Base-by-base conservation (phyloP, 768 basidiomycete species). In the Tephrocybe sp. region DNA sequence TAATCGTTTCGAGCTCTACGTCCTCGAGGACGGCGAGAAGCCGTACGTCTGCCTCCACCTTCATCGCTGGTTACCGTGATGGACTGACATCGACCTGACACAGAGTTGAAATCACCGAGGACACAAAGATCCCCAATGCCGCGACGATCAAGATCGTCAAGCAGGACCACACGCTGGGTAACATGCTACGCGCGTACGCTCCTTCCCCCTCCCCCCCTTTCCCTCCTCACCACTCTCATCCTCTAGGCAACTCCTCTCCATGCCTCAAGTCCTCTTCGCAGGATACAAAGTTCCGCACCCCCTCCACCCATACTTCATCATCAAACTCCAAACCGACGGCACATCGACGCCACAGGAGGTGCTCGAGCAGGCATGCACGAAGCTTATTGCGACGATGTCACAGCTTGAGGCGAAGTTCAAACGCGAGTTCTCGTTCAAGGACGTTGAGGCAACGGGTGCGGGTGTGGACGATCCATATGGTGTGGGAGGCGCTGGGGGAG, bases 231-330 rank as follows among this genome's bases (percentile, higher is more conserved):
- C n/a, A 12, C 24, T 42, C 37, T 34, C 40, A 55, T 40, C 33
- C 40, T 24, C 38, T 65, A 97, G 95, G 3, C 93, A 99, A 79
- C 86, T 98, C 24, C 85, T 98, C 28, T 71, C 85, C 7, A 88
- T 90, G 81, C 88, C 91, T 5, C 78, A 85, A 58, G 85, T 98
- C 58, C 85, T 94, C 54, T 98, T 98, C 65, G 95, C 95, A 1
- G 97, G 97, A 1, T 98, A 98, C 84, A 93, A 95, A 73, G 93
- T 94, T 33, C 96, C 96, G 0, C 97, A 98, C 62, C 96, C 97
- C 1, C 83, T 96, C 18, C 92, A 97, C 57, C 93, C 95, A 7
- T 81, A 94, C 67, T 96, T 98, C 72, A 77, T 91, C 51, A 83
- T 99, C 69, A 98, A 97, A 69, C 83, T 98, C 49, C 97, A 98